A percentile compares a stretch with the other conserved stretches of the same genome.
Evolutionary conservation across 2,329 filamentous ascomycete species (phyloP).

Genomic region (Fusarium drepaniforme): DNA sequence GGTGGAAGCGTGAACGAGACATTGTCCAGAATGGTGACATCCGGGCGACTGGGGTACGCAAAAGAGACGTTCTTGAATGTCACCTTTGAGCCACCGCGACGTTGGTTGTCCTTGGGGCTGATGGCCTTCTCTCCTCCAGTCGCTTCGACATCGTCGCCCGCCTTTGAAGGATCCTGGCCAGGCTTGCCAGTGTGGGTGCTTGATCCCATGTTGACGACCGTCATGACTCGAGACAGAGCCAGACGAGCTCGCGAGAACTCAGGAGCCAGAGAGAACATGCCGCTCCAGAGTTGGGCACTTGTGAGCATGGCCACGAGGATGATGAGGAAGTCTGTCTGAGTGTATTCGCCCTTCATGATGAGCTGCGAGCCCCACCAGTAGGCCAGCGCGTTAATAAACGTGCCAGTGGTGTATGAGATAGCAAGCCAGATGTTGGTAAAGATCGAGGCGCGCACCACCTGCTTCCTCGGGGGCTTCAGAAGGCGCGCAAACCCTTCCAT

Average conservation of each 20-base stretch:
- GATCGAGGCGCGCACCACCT: conserved; percentile 61
- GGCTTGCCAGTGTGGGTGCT: conserved; percentile 32
- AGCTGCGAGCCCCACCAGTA: conserved; percentile 85
- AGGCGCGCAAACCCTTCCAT: conserved; percentile 64
- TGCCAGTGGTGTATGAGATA: conserved; percentile 69
- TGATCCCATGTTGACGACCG: conserved; percentile 59
- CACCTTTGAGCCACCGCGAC: conserved; percentile 57
- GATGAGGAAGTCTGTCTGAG: conserved; percentile 77
- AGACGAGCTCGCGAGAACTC: conserved; percentile 75
- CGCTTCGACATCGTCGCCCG: conserved; percentile 53
- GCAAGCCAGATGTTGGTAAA: conserved; percentile 71
- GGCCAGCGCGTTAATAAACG: conserved; percentile 78
- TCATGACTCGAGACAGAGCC: conserved; percentile 69
- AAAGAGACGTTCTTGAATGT: conserved; percentile 72
- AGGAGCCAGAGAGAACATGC: conserved; percentile 80
- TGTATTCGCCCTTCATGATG: conserved; percentile 74
- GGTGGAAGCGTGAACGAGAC: conserved; percentile 68
- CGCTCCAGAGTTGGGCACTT: conserved; percentile 77
- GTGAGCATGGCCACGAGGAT: conserved; percentile 78
- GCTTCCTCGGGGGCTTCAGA: conserved; percentile 63
- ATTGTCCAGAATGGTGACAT: conserved; percentile 67
- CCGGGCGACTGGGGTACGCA: conserved; percentile 72
- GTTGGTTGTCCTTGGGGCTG: conserved; percentile 30
- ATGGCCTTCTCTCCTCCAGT: conserved; percentile 43
- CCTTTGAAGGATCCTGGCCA: conserved; percentile 15